These are phyloP conservation scores for Neocucurbitaria cava DNA, from an alignment of 2,329 filamentous ascomycete genomes.

Conservation along the genomic window DNA sequence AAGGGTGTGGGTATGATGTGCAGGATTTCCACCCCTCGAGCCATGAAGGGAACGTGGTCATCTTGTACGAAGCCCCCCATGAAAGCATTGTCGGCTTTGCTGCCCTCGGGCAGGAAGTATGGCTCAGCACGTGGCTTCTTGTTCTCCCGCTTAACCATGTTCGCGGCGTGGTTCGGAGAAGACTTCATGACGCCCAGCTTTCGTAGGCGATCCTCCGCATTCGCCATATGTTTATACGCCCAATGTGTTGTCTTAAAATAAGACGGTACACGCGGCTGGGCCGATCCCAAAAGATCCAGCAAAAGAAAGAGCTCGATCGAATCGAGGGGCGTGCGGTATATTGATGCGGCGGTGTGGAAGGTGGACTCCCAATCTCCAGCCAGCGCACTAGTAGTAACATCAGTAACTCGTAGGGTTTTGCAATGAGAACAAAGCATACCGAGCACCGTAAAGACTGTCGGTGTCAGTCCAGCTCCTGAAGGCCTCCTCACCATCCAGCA, in stretches of 20 bases:
- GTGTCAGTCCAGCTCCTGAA: conserved; percentile 79
- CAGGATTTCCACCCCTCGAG: conserved; percentile 85
- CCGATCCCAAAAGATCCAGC: conserved; percentile 81
- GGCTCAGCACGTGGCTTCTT: conserved; percentile 39
- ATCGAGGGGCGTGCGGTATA: conserved; percentile 75
- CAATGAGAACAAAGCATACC: conserved; percentile 56
- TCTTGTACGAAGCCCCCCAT: conserved; percentile 71
- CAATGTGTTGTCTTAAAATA: conserved; percentile 93
- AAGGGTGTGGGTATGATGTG: conserved; percentile 90
- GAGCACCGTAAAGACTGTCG: conserved; percentile 89
- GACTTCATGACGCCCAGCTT: conserved; percentile 71
- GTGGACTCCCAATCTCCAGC: conserved; percentile 82
- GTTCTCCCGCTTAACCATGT: conserved; percentile 39
- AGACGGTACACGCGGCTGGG: conserved; percentile 75
- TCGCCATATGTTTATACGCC: conserved; percentile 83
- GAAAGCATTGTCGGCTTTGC: conserved; percentile 64
- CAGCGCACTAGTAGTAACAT: conserved; percentile 61
- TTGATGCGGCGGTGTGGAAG: conserved; percentile 73
- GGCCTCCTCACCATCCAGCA: conserved; percentile 94
- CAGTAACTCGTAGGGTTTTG: neutral
- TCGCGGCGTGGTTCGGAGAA: conserved; percentile 58
- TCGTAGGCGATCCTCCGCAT: conserved; percentile 76
- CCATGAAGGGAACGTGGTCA: conserved; percentile 92
- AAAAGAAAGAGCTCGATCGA: conserved; percentile 90
- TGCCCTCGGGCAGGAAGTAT: conserved; percentile 64